Conservation (phyloP, 2,329 filamentous ascomycete genomes). For the Grosmannia clavigera region DNA sequence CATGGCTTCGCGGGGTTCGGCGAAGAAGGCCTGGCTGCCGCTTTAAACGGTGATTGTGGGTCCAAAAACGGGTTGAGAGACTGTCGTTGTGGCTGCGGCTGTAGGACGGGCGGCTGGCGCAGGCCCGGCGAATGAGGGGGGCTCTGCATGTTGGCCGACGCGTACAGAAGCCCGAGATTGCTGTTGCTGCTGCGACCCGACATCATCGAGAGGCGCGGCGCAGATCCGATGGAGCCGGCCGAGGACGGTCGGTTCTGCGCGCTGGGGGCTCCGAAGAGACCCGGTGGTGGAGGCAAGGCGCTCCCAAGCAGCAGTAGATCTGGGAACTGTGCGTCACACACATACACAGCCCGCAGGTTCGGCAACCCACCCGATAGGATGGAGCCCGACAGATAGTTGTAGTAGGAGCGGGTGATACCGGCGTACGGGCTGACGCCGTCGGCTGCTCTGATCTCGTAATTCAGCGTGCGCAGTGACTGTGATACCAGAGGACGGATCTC, state of each 20-base stretch:
- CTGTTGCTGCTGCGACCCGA: slow-evolving; percentile 2
- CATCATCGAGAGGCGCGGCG: slow-evolving; percentile 13
- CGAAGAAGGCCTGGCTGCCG: neutral
- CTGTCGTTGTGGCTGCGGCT: slow-evolving; percentile 8
- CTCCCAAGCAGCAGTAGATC: slow-evolving; percentile 52
- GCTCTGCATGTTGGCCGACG: slow-evolving; percentile 19
- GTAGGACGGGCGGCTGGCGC: neutral
- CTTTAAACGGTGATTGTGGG: neutral
- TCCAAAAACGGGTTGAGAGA: slow-evolving; percentile 7
- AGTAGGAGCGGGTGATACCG: slow-evolving; percentile 51
- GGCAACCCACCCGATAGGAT: slow-evolving; percentile 67
- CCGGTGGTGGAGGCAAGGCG: slow-evolving; percentile 35
- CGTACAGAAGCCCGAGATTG: slow-evolving; percentile 2
- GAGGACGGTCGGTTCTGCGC: slow-evolving; percentile 22
- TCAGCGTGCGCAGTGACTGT: slow-evolving; percentile 54
- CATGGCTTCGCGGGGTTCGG: slow-evolving; percentile 11
- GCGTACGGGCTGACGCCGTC: slow-evolving; percentile 42
- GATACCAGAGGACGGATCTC: slow-evolving; percentile 53
- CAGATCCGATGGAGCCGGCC: slow-evolving; percentile 18
- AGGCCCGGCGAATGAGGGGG: slow-evolving; percentile 7
- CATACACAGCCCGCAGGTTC: slow-evolving; percentile 64
- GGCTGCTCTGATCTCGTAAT: slow-evolving; percentile 67
- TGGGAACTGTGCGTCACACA: slow-evolving; percentile 72
- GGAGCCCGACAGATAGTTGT: slow-evolving; percentile 75
- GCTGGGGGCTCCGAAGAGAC: slow-evolving; percentile 18